Evolutionary conservation across 2,329 filamentous ascomycete species (phyloP), one percentile per base, ranked within the genome.

Genomic region (Lithohypha guttulata): DNA sequence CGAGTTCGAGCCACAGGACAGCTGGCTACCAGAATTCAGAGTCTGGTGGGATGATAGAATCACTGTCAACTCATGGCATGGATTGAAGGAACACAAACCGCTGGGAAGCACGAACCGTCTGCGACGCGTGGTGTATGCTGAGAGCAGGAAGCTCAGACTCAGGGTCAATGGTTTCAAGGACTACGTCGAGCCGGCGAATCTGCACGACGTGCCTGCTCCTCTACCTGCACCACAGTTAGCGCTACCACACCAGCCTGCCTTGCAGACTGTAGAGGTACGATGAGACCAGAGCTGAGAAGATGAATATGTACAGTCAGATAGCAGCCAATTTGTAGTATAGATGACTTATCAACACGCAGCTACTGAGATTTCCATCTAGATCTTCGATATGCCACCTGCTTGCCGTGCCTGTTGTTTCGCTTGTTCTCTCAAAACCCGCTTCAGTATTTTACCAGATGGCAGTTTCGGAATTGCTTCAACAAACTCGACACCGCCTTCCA

Each of bases 311-410:
- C 30, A 33, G 32, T 6, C 11, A 25, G 18, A n/a, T n/a, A n/a
- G n/a, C n/a, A n/a, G n/a, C n/a, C n/a, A n/a, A n/a, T n/a, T n/a
- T n/a, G n/a, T n/a, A n/a, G n/a, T n/a, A n/a, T n/a, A 4, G 6
- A 32, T 32, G 13, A 30, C 15, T 26, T 10, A 22, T 15, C 6
- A 26, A 14, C 21, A 7, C 25, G 11, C 18, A 29, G 7, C 26
- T 10, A n/a, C 2, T 13, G 20, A 8, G 15, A 13, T 14, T 4
- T 11, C 5, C 14, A 28, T 14, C 37, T 42, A 51, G 2, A 51
- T 60, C 68, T 86, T 53, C 85, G 56, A 23, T 14, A 65, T 77
- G 85, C 18, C 75, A 66, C 0, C 77, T 77, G 47, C 75, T 19
- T 31, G 35, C 20, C 6, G 19, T 8, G n/a, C 8, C 17, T 43